Evolutionary conservation across 305 asterid species (phyloP).

Genomic region (Fraxinus ornus): DNA sequence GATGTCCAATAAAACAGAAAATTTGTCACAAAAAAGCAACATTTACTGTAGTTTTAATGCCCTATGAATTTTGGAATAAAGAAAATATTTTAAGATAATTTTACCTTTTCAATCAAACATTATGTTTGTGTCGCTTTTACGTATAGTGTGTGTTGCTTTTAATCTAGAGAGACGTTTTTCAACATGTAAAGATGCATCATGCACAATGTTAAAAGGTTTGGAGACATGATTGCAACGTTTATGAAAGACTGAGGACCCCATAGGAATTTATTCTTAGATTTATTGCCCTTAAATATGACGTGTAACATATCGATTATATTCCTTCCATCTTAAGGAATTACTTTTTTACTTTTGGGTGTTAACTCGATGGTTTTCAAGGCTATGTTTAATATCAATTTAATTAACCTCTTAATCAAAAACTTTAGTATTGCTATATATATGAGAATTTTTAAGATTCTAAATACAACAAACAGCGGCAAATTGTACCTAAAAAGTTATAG

Average conservation of each 20-base stretch:
- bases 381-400: background rate
- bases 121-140: background rate
- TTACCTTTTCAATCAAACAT: background rate
- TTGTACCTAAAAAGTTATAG: background rate
- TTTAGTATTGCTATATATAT: background rate
- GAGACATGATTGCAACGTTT: background rate
- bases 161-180: background rate
- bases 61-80: background rate
- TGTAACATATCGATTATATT: background rate
- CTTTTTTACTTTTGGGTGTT: background rate
- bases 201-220: background rate
- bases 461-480: background rate
- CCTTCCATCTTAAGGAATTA: background rate
- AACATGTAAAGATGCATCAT: background rate
- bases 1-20: background rate
- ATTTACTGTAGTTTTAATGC: background rate
- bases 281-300: background rate
- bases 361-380: background rate
- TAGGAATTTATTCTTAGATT: background rate
- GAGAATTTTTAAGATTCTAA: background rate
- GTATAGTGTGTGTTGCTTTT: background rate
- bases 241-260: background rate
- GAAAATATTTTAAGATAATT: background rate
- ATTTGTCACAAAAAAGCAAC: background rate
- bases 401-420: background rate